These are phyloP conservation scores for Phytophthora pini DNA, from an alignment of 352 stramenopile genomes.

Conservation along the genomic window DNA sequence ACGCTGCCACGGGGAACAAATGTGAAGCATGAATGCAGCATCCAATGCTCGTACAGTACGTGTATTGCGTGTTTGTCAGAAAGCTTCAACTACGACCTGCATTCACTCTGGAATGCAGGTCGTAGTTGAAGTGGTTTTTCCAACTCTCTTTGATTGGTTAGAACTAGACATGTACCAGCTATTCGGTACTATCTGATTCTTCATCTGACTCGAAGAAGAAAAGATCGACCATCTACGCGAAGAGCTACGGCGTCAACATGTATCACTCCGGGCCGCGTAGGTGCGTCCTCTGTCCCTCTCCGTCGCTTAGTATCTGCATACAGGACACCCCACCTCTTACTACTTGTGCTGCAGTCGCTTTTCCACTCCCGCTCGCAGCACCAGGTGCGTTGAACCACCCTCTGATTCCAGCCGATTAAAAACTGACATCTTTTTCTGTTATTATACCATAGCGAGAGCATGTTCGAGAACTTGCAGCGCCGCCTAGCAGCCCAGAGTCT, in stretches of 20 bases:
- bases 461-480: constrained; percentile 23
- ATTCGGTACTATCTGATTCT: constrained; percentile 22
- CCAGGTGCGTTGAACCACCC: constrained; percentile 16
- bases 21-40: too few species aligned
- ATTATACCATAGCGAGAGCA: constrained; percentile 4
- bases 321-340: not conserved
- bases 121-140: not conserved
- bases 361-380: constrained; percentile 6
- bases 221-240: constrained; percentile 24
- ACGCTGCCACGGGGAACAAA: too few species aligned
- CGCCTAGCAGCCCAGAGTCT: constrained; percentile 13
- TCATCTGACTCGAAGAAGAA: constrained; percentile 27
- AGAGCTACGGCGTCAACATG: constrained; percentile 28
- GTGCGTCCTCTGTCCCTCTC: constrained; percentile 6
- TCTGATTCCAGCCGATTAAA: constrained; percentile 5
- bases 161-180: constrained; percentile 1
- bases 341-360: constrained; percentile 11
- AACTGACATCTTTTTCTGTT: constrained; percentile 13
- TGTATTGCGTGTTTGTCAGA: too few species aligned
- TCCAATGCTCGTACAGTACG: too few species aligned
- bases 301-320: not conserved
- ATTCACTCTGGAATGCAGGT: too few species aligned
- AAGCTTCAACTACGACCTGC: too few species aligned
- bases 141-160: constrained; percentile 9
- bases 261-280: constrained; percentile 26